Conservation (phyloP, 2,329 filamentous ascomycete species). For the Neofusicoccum sp. region DNA sequence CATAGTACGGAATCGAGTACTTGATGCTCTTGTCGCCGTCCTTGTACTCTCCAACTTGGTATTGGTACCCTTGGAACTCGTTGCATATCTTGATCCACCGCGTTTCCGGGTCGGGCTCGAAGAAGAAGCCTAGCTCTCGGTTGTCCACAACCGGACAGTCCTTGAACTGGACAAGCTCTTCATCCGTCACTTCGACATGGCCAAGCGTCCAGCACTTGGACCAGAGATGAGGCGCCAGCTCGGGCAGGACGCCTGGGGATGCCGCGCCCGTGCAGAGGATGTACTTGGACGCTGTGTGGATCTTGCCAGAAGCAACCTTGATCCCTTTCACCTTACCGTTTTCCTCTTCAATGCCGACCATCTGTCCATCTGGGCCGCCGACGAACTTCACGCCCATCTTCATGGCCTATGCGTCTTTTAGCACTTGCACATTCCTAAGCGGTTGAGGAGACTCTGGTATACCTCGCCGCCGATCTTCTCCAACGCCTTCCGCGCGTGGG, state of each 20-base stretch:
- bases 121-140: slow-evolving; percentile 27
- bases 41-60: not conserved
- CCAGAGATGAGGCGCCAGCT: slow-evolving; percentile 27
- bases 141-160: slow-evolving; percentile 30
- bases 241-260: slow-evolving; percentile 23
- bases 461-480: slow-evolving; percentile 23
- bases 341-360: slow-evolving; percentile 22
- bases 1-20: slow-evolving; percentile 19
- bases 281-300: slow-evolving; percentile 24
- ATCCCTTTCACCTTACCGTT: slow-evolving; percentile 19
- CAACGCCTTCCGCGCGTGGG: slow-evolving; percentile 22
- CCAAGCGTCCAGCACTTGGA: slow-evolving; percentile 31
- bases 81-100: slow-evolving; percentile 20
- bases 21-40: not conserved
- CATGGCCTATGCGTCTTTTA: slow-evolving; percentile 19
- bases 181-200: slow-evolving; percentile 31
- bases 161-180: slow-evolving; percentile 31
- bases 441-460: slow-evolving; percentile 28
- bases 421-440: not conserved
- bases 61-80: slow-evolving; percentile 21
- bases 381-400: slow-evolving; percentile 24
- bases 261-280: slow-evolving; percentile 25
- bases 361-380: slow-evolving; percentile 24
- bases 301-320: slow-evolving; percentile 22
- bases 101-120: slow-evolving; percentile 17